Conservation (phyloP, 108 stramenopile genomes). For the Chaetoceros muelleri region DNA sequence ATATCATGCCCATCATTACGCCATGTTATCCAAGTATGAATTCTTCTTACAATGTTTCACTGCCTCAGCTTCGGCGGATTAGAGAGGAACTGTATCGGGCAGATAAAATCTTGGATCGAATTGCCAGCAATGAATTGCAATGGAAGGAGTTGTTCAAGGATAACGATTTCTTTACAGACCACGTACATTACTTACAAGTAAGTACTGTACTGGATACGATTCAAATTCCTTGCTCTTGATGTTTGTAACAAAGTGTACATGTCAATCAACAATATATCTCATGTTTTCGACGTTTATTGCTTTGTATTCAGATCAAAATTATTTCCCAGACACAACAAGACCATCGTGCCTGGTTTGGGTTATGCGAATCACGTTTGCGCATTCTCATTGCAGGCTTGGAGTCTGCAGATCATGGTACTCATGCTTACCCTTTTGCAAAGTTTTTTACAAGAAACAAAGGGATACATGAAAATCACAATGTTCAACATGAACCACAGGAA, state of each 20-base stretch:
- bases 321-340: conserved; percentile 30
- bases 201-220: neutral
- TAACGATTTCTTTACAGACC: conserved; percentile 32
- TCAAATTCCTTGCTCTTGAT: neutral
- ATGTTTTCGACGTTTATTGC: conserved; percentile 12
- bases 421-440: conserved; percentile 53
- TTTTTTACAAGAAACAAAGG: conserved; percentile 37
- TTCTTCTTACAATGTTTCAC: conserved; percentile 88
- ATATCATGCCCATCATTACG: conserved; percentile 93
- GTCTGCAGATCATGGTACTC: conserved; percentile 29
- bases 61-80: conserved; percentile 76
- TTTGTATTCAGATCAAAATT: conserved; percentile 49
- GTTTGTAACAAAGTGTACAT: neutral
- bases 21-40: conserved; percentile 96
- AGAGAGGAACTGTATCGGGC: conserved; percentile 57
- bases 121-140: conserved; percentile 6
- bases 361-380: conserved; percentile 65
- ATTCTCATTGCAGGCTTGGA: conserved; percentile 49
- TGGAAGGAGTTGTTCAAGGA: conserved; percentile 37
- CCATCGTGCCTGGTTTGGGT: conserved; percentile 61
- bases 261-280: neutral
- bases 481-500: neutral
- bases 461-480: conserved; percentile 12
- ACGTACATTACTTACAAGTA: conserved; percentile 28
- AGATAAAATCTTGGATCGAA: conserved; percentile 19